Base-by-base conservation (phyloP, 2,329 filamentous ascomycete genomes). In the Botryotinia globosa region DNA sequence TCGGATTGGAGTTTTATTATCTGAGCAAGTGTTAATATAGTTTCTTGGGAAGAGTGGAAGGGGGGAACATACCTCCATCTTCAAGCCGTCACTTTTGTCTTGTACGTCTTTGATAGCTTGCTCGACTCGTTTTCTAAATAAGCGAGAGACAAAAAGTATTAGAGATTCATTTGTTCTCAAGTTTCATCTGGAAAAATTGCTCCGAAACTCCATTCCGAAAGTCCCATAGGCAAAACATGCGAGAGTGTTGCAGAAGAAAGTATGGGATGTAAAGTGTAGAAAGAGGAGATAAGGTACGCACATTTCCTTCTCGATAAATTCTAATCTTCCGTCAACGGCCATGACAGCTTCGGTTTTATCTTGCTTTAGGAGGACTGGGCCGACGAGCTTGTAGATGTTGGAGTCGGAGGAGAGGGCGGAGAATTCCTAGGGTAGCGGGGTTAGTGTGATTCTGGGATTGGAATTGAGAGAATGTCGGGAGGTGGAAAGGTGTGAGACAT, bases 221-320 rank as follows among this genome's bases (percentile, higher is more conserved):
- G 5, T 10, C 34, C 22, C 45, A 25, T 7, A 39, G 4, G 32
- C 20, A 42, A 39, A 62, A 39, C 25, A 12, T 14, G 5, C 8
- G 16, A 20, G 18, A n/a, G 20, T 45, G 22, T 6, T 54, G 14
- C 6, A 14, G 25, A 54, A 14, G 18, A n/a, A 67, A 54, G 25
- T 54, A 25, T 20, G 16, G 29, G 29, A 37, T 20, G n/a, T 32
- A 69, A 29, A 20, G 45, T 29, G 5, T 29, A 25, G 58, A 18
- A 34, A 12, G 62, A 20, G 16, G 18, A 45, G 16, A n/a, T 22
- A 2, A n/a, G 25, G 8, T 37, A 81, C 90, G 82, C 81, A 97
- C 94, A 98, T 96, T 81, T 99, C 95, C 80, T 95, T 93, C 76
- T 91, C 88, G 77, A 99, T 99, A 80, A 95, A 98, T 77, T 97